Base-by-base conservation (phyloP, 2,329 filamentous ascomycete genomes). In the Dactylellina cionopaga region DNA sequence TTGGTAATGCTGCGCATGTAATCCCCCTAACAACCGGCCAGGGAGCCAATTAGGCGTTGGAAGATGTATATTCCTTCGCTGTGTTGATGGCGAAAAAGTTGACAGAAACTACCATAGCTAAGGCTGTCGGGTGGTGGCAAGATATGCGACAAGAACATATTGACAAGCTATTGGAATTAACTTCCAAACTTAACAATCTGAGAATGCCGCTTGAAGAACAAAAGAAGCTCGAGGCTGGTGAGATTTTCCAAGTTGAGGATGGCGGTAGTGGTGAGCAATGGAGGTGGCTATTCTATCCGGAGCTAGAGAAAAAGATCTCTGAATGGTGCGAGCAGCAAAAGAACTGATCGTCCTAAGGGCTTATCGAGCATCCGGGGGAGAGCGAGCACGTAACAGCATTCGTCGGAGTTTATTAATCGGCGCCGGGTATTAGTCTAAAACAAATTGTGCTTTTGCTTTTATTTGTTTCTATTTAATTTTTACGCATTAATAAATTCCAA, bases 1-100 rank as follows among this genome's bases (percentile, higher is more conserved):
- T 85, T 0, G 83, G 83, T 0, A 83, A 85, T 29, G 82, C 82
- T 3, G 83, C 83, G 0, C 83, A 85, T 55, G 83, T 82, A 0
- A 82, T 85, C 11, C 83, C 83, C 0, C 83, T 83, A 0, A 81
- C 81, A 0, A 81, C 82, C 0, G 83, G 83, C 0, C 83, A 84
- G 68, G 82, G 83, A 0, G 79, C 81, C 0, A 84, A 83, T 59
- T 81, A 84, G 47, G 82, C 82, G 0, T 82, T 84, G 31, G 84
- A 86, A 70, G 85, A 87, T 66, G 81, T 83, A 0, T 83, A 82
- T 56, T 81, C 80, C 0, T 80, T 85, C 22, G 81, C 83, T 1
- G 76, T 82, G 2, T 74, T 85, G 0, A 59, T 82, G 60, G 77
- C 76, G 24, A 75, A 80, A 65, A 64, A 70, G 41, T 71, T 41